Conservation (phyloP, 2,329 filamentous ascomycete genomes). For the Remersonia thermophila region DNA sequence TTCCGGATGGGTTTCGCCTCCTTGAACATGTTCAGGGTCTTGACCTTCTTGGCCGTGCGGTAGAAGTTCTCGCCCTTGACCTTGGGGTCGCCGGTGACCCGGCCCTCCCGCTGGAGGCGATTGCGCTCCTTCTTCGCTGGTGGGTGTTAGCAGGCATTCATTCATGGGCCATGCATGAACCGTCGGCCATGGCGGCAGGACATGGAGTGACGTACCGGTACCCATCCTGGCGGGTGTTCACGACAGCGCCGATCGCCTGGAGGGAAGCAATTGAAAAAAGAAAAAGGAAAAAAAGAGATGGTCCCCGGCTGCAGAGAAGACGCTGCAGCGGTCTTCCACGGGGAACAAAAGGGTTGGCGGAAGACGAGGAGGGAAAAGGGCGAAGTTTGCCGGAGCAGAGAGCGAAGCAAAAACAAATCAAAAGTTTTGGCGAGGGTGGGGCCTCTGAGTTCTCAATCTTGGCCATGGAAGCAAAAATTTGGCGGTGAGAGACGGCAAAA, state of each 20-base stretch:
- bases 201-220: conserved; percentile 11
- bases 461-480: conserved; percentile 12
- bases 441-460: conserved; percentile 9
- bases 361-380: conserved; percentile 12
- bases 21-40: conserved; percentile 80
- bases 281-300: conserved; percentile 1
- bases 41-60: conserved; percentile 77
- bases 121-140: conserved; percentile 75
- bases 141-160: conserved; percentile 17
- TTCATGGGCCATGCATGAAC: neutral
- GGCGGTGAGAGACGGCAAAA: conserved; percentile 16
- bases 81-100: conserved; percentile 84
- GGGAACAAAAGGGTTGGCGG: conserved; percentile 6
- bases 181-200: neutral
- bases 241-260: conserved; percentile 3
- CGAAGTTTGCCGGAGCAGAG: conserved; percentile 4
- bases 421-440: conserved; percentile 18
- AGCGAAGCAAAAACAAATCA: conserved; percentile 8
- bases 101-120: conserved; percentile 75
- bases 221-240: conserved; percentile 16
- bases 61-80: conserved; percentile 99
- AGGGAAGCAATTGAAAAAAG: neutral
- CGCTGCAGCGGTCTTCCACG: conserved; percentile 11
- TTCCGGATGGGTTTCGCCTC: conserved; percentile 76
- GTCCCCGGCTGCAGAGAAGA: neutral